These are phyloP conservation scores for Colletotrichum agaves DNA, from an alignment of 2,329 filamentous ascomycete species.

Conservation along the genomic window DNA sequence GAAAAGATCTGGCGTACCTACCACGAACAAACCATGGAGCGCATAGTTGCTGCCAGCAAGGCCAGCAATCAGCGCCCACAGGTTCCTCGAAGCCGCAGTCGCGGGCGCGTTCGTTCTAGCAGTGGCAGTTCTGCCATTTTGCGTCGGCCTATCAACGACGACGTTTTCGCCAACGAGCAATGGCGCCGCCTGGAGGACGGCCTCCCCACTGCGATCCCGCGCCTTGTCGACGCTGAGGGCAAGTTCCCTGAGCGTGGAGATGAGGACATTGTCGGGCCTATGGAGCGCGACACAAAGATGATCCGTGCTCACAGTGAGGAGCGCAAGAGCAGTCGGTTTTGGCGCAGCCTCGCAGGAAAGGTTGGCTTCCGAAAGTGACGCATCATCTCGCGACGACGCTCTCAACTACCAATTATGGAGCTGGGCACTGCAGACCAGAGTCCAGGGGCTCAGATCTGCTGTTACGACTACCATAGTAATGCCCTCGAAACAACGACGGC, in stretches of 20 bases:
- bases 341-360: conserved; percentile 60
- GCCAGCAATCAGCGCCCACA: conserved; percentile 44
- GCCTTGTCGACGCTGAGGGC: conserved; percentile 76
- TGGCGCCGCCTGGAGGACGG: conserved; percentile 62
- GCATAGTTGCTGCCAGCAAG: conserved; percentile 54
- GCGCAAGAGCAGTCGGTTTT: conserved; percentile 57
- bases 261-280: conserved; percentile 92
- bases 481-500: conserved; percentile 33
- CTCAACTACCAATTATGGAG: background rate
- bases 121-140: conserved; percentile 50
- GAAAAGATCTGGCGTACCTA: conserved; percentile 79
- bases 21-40: conserved; percentile 72
- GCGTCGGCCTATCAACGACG: conserved; percentile 49
- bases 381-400: background rate
- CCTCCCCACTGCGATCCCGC: conserved; percentile 73
- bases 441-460: conserved; percentile 1
- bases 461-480: conserved; percentile 32
- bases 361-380: conserved; percentile 46
- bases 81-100: conserved; percentile 52
- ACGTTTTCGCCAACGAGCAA: conserved; percentile 54
- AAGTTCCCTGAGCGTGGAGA: conserved; percentile 92
- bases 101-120: conserved; percentile 53
- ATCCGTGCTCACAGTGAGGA: conserved; percentile 56
- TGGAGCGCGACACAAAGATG: conserved; percentile 74
- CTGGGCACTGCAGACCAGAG: background rate